Conservation (phyloP, 441 rosid genomes). For the Omphalea diandra region DNA sequence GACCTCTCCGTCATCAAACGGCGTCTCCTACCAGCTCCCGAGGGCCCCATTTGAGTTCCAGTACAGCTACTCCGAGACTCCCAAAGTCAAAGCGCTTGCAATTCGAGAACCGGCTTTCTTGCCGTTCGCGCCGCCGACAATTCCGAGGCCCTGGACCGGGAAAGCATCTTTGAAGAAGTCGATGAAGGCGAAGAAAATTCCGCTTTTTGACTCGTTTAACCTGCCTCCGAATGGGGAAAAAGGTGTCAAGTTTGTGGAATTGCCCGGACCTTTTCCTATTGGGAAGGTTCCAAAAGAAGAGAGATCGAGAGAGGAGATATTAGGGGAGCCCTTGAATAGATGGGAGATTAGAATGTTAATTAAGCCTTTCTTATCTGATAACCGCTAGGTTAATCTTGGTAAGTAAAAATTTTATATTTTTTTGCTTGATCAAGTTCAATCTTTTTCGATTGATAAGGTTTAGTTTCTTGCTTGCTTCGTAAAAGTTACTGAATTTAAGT, state of each 20-base stretch:
- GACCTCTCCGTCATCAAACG: conserved; percentile 67
- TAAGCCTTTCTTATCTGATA: conserved; percentile 63
- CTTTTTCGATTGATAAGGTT: no score
- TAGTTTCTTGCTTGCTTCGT: no score
- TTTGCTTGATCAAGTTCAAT: not conserved
- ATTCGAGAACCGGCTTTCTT: conserved; percentile 88
- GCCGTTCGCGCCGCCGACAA: conserved; percentile 89
- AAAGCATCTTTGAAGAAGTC: conserved; percentile 67
- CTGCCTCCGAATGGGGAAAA: conserved; percentile 58
- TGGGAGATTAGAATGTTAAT: conserved; percentile 79
- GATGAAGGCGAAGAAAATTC: conserved; percentile 81
- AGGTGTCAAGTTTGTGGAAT: conserved; percentile 62
- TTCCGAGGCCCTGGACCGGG: conserved; percentile 95
- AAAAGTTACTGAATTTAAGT: not conserved
- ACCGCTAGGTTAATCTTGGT: conserved; percentile 93
- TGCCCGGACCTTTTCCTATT: conserved; percentile 59
- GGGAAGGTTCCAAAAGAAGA: conserved; percentile 68
- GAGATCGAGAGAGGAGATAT: conserved; percentile 62
- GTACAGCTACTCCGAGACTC: conserved; percentile 84
- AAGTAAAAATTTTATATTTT: conserved; percentile 21
- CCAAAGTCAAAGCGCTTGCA: conserved; percentile 69
- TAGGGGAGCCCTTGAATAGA: conserved; percentile 76
- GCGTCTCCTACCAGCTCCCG: conserved; percentile 81
- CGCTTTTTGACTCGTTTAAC: conserved; percentile 66
- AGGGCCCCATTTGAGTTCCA: conserved; percentile 96